Evolutionary conservation across 1,284 basidiomycete genomes (phyloP).

Genomic region (Limonomyces culmigenus): DNA sequence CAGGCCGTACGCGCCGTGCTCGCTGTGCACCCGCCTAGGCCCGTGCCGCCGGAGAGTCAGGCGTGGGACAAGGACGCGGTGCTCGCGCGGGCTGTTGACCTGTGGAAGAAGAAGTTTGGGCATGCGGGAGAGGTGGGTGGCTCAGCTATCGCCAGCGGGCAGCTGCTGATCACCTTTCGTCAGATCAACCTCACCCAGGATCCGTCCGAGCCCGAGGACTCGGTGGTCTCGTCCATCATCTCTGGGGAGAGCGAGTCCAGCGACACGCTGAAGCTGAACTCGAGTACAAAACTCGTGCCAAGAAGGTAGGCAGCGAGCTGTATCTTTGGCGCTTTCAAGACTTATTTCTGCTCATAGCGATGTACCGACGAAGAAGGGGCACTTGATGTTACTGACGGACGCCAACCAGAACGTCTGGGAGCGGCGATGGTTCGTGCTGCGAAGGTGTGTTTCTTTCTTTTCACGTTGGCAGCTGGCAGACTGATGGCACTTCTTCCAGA

Average conservation of each 20-base stretch:
- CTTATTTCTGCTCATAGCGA: conserved; percentile 30
- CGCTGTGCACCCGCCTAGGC: conserved; percentile 29
- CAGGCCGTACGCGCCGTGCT: conserved; percentile 76
- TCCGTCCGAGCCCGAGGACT: conserved; percentile 30
- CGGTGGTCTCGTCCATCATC: background rate
- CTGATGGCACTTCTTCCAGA: conserved; percentile 31
- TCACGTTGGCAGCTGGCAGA: no score
- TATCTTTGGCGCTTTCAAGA: conserved; percentile 2
- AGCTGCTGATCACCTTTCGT: conserved; percentile 1
- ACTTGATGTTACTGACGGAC: conserved; percentile 65
- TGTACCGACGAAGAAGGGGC: conserved; percentile 70
- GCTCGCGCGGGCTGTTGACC: conserved; percentile 42
- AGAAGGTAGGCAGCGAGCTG: conserved; percentile 44
- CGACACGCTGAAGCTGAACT: conserved; percentile 45
- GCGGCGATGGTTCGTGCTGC: conserved; percentile 76
- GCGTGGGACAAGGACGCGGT: conserved; percentile 49
- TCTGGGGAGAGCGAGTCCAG: conserved; percentile 13
- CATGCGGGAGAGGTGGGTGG: conserved; percentile 51
- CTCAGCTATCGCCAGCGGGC: no score
- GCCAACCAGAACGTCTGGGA: conserved; percentile 72
- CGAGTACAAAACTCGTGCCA: conserved; percentile 54
- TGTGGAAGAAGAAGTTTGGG: conserved; percentile 77
- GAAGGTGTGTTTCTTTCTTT: conserved; percentile 34
- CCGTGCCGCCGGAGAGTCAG: conserved; percentile 31
- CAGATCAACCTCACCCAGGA: conserved; percentile 69